Percentiles rank a stretch among this genome's conserved stretches.
Conservation (phyloP, 495 filamentous ascomycete species). For the Trichocladium antarcticum region DNA sequence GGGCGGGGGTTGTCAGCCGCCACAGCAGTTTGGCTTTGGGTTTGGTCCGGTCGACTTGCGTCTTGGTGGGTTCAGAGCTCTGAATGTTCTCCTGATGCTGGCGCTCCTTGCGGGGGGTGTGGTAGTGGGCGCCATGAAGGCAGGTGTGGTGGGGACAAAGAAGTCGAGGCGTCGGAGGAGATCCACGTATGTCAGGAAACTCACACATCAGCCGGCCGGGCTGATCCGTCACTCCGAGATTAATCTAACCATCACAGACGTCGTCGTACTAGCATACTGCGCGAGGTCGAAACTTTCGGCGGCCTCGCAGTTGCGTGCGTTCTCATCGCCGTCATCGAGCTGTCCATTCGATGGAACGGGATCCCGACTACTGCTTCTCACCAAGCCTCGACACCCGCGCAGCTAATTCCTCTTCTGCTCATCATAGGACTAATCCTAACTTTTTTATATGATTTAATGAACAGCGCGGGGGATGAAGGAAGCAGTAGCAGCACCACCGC, state of each 20-base stretch:
- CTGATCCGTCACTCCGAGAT: neutral
- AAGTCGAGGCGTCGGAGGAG: constrained; percentile 6
- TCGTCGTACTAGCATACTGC: neutral
- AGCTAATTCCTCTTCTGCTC: constrained; percentile 31
- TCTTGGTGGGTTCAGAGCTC: constrained; percentile 13
- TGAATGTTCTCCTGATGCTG: constrained; percentile 19
- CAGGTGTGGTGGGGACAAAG: neutral
- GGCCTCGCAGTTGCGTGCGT: constrained; percentile 20
- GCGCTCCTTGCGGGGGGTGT: constrained; percentile 7
- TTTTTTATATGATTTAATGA: constrained; percentile 5
- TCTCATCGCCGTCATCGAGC: constrained; percentile 28
- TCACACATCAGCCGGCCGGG: neutral
- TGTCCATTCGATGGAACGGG: constrained; percentile 32
- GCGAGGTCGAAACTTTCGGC: constrained; percentile 19
- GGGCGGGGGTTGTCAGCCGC: neutral
- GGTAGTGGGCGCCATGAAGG: constrained; percentile 5
- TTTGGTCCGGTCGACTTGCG: constrained; percentile 16
- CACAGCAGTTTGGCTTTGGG: constrained; percentile 17
- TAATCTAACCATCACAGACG: neutral
- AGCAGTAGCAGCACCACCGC: neutral
- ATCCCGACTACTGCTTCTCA: constrained; percentile 14
- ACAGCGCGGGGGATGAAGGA: neutral
- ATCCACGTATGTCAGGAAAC: neutral
- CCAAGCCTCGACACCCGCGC: constrained; percentile 21
- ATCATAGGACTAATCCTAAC: constrained; percentile 7